Conservation (phyloP, 805 yeast species). For the Metschnikowia kofuensis region DNA sequence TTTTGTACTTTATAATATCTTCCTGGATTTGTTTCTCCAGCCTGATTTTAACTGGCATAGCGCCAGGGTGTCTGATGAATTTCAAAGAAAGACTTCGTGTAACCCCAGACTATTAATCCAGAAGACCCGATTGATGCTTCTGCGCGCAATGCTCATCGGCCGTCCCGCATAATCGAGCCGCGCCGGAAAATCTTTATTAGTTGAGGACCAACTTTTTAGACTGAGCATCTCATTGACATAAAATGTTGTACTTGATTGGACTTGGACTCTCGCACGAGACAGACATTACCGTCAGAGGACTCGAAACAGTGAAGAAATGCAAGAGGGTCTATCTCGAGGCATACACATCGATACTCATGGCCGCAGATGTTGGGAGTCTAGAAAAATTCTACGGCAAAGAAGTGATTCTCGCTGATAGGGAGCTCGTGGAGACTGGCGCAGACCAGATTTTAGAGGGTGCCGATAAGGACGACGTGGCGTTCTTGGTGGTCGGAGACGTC, state of each 20-base stretch:
- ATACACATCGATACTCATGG: constrained; percentile 92
- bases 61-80: too few relatives aligned
- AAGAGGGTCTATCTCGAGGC: constrained; percentile 93
- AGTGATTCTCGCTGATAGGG: constrained; percentile 89
- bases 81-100: too few relatives aligned
- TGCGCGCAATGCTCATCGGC: constrained; percentile 8
- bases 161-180: constrained; percentile 1
- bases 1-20: constrained; percentile 3
- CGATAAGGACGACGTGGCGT: constrained; percentile 80
- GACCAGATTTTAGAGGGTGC: constrained; percentile 80
- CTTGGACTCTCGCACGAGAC: constrained; percentile 84
- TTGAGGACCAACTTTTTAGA: background rate
- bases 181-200: background rate
- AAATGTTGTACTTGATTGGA: constrained; percentile 87
- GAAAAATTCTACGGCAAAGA: constrained; percentile 85
- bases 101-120: too few relatives aligned
- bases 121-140: background rate
- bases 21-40: constrained; percentile 6
- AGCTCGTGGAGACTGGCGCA: constrained; percentile 85
- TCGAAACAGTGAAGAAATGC: constrained; percentile 79
- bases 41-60: constrained; percentile 7
- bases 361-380: constrained; percentile 70
- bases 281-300: constrained; percentile 93
- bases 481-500: constrained; percentile 95
- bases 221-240: background rate